Evolutionary conservation across 2,329 filamentous ascomycete species (phyloP).

Genomic region (Ceratocystis smalleyi): DNA sequence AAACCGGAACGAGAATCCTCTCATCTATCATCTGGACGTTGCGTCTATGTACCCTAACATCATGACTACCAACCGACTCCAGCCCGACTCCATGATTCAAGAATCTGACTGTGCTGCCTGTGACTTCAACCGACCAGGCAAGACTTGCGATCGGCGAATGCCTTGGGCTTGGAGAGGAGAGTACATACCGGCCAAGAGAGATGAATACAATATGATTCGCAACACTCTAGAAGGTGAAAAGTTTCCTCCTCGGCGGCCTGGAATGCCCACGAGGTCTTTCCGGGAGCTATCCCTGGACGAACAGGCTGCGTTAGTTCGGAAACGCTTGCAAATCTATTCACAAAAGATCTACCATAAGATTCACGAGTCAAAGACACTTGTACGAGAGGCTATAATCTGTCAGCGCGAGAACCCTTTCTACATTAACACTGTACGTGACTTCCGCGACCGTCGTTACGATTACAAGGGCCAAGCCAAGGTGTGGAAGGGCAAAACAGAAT

Average conservation of each 20-base stretch:
- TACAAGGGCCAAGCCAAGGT: slow-evolving; percentile 97
- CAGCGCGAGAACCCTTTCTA: slow-evolving; percentile 98
- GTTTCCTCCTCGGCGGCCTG: slow-evolving; percentile 67
- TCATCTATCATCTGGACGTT: slow-evolving; percentile 96
- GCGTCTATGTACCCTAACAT: slow-evolving; percentile 99
- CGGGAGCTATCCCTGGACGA: slow-evolving; percentile 70
- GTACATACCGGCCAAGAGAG: slow-evolving; percentile 84
- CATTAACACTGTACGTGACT: slow-evolving; percentile 87
- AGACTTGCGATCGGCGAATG: slow-evolving; percentile 85
- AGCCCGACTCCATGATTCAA: slow-evolving; percentile 97
- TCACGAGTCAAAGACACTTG: slow-evolving; percentile 81
- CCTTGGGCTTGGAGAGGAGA: slow-evolving; percentile 98
- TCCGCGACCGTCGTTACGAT: slow-evolving; percentile 92
- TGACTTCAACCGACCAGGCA: slow-evolving; percentile 94
- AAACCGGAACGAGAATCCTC: slow-evolving; percentile 66
- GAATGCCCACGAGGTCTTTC: slow-evolving; percentile 56
- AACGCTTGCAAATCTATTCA: slow-evolving; percentile 79
- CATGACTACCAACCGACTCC: slow-evolving; percentile 96
- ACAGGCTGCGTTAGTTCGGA: slow-evolving; percentile 64
- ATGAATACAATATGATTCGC: slow-evolving; percentile 99
- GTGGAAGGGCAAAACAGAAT: slow-evolving; percentile 93
- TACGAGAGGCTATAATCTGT: slow-evolving; percentile 93
- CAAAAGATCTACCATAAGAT: slow-evolving; percentile 99
- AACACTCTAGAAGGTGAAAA: slow-evolving; percentile 80
- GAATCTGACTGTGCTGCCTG: slow-evolving; percentile 94